A percentile compares a stretch with the other conserved stretches of the same genome.
These are phyloP conservation scores for Ilex asprella DNA, from an alignment of 257 asterid species.

Conservation along the genomic window DNA sequence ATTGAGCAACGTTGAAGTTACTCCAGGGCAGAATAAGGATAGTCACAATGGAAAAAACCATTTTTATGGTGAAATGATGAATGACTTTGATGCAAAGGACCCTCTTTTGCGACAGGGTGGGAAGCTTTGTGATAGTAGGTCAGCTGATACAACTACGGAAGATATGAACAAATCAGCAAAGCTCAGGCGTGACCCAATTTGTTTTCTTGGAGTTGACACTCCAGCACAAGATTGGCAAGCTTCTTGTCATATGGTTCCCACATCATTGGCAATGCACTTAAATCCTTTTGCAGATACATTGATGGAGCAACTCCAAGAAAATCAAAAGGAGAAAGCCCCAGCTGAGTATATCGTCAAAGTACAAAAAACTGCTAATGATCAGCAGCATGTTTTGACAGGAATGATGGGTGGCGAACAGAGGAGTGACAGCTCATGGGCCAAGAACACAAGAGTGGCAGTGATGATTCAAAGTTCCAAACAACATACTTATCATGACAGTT, in stretches of 20 bases:
- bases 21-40: constrained; percentile 15
- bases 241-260: constrained; percentile 19
- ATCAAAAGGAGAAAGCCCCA: constrained; percentile 16
- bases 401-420: constrained; percentile 18
- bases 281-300: constrained; percentile 19
- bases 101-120: constrained; percentile 11
- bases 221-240: constrained; percentile 23
- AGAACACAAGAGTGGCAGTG: constrained; percentile 28
- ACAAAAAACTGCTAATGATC: background rate
- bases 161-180: constrained; percentile 23
- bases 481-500: constrained; percentile 24
- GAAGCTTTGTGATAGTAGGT: constrained; percentile 11
- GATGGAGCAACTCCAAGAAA: constrained; percentile 22
- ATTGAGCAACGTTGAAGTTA: constrained; percentile 16
- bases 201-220: constrained; percentile 18
- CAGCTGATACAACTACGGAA: constrained; percentile 19
- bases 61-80: constrained; percentile 18
- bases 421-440: constrained; percentile 23
- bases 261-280: constrained; percentile 23
- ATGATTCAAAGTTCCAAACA: constrained; percentile 23
- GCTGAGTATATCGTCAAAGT: background rate
- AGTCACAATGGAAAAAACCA: constrained; percentile 16
- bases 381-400: constrained; percentile 1
- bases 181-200: constrained; percentile 23
- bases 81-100: constrained; percentile 15